A percentile compares a stretch with the other conserved stretches of the same genome.
Evolutionary conservation across 2,329 filamentous ascomycete genomes (phyloP).

Genomic region (Coleophoma eucalyptorum): DNA sequence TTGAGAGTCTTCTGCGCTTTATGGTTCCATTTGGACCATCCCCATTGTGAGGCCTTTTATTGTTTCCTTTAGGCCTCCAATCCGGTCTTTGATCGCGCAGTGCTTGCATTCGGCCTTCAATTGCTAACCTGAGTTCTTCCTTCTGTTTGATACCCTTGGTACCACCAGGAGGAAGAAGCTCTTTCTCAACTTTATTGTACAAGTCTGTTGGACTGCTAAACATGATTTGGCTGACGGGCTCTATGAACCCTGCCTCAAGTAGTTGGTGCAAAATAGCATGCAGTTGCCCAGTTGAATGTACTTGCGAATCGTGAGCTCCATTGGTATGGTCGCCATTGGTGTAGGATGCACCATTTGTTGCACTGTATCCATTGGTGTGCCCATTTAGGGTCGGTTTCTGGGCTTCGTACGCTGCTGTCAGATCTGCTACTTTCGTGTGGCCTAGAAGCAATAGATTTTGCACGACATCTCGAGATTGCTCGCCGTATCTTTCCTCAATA

Average conservation of each 20-base stretch:
- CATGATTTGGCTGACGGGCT: constrained; percentile 54
- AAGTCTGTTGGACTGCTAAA: constrained; percentile 60
- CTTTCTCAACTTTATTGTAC: constrained; percentile 57
- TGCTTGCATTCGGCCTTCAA: constrained; percentile 49
- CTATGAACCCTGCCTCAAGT: constrained; percentile 64
- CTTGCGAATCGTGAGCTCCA: constrained; percentile 14
- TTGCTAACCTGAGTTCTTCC: constrained; percentile 53
- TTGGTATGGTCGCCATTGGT: constrained; percentile 1
- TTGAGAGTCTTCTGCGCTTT: constrained; percentile 53
- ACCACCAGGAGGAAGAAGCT: constrained; percentile 50
- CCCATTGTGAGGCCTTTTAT: constrained; percentile 41
- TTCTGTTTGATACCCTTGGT: constrained; percentile 64
- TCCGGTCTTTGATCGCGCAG: constrained; percentile 39
- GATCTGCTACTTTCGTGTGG: constrained; percentile 68
- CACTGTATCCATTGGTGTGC: constrained; percentile 19
- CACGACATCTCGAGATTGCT: constrained; percentile 69
- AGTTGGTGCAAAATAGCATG: constrained; percentile 39
- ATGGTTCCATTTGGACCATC: constrained; percentile 17
- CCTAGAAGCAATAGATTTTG: constrained; percentile 74
- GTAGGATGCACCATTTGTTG: constrained; percentile 6
- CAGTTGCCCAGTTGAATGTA: constrained; percentile 31
- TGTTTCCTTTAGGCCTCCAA: constrained; percentile 42
- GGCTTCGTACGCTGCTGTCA: constrained; percentile 57
- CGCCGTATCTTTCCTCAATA: constrained; percentile 69
- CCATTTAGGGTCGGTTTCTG: constrained; percentile 23